These are phyloP conservation scores for Ochetophila trinervis DNA, from an alignment of 306 rosid species.

Conservation along the genomic window DNA sequence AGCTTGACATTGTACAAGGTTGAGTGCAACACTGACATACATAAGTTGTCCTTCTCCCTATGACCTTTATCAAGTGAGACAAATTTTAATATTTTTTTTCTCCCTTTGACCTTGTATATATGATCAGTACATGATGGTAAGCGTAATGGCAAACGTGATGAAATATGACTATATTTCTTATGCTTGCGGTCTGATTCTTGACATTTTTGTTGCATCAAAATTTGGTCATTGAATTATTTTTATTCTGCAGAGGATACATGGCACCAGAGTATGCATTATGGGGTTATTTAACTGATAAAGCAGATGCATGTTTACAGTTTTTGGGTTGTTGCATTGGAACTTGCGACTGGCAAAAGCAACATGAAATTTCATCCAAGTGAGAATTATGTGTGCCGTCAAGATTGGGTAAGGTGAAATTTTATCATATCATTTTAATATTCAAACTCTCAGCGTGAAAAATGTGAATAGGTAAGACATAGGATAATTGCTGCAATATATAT, in stretches of 20 bases:
- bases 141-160: too few relatives aligned
- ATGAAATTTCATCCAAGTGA: slow-evolving; percentile 47
- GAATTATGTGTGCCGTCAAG: slow-evolving; percentile 53
- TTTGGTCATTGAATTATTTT: not conserved
- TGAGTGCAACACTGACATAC: too few relatives aligned
- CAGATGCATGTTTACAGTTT: slow-evolving; percentile 64
- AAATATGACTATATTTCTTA: not conserved
- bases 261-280: slow-evolving; percentile 71
- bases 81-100: too few relatives aligned
- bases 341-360: slow-evolving; percentile 43
- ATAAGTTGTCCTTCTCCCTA: too few relatives aligned
- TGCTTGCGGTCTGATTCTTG: slow-evolving; percentile 4
- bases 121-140: too few relatives aligned
- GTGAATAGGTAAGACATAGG: too few relatives aligned
- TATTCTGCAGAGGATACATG: slow-evolving; percentile 56
- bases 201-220: not conserved
- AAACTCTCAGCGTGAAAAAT: too few relatives aligned
- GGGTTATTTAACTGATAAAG: slow-evolving; percentile 57
- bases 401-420: slow-evolving; percentile 37
- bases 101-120: too few relatives aligned
- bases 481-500: too few relatives aligned
- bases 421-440: not conserved
- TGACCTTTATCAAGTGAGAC: too few relatives aligned
- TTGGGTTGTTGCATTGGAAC: slow-evolving; percentile 57
- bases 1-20: too few relatives aligned